These are phyloP conservation scores for Microdochium bolleyi DNA, from an alignment of 2,329 filamentous ascomycete genomes.

Conservation along the genomic window DNA sequence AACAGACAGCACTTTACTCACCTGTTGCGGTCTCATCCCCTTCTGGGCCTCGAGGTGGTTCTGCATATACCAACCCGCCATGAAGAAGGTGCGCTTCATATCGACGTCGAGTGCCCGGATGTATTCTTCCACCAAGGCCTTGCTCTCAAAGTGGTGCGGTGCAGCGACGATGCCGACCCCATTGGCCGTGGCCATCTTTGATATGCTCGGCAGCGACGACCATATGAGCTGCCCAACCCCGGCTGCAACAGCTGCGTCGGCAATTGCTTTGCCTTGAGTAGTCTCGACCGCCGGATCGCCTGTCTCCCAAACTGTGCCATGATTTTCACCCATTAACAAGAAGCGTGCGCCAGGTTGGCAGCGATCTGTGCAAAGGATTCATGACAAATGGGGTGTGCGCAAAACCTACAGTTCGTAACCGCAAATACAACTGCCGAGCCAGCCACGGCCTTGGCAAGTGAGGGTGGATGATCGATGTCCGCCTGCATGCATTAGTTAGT, in stretches of 20 bases:
- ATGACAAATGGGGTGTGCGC: neutral
- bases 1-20: slow-evolving; percentile 10
- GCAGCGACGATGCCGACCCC: slow-evolving; percentile 26
- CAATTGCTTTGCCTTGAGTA: slow-evolving; percentile 34
- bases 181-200: slow-evolving; percentile 26
- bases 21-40: slow-evolving; percentile 14
- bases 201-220: slow-evolving; percentile 33
- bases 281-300: slow-evolving; percentile 22
- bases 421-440: neutral
- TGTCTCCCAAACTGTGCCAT: neutral
- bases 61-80: slow-evolving; percentile 46
- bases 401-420: neutral
- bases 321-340: too few relatives aligned
- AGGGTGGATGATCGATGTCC: neutral
- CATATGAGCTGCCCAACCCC: slow-evolving; percentile 38
- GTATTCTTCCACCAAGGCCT: slow-evolving; percentile 48
- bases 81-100: slow-evolving; percentile 42
- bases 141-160: slow-evolving; percentile 46
- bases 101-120: slow-evolving; percentile 40
- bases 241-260: slow-evolving; percentile 33
- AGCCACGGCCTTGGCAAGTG: neutral
- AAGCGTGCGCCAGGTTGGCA: neutral
- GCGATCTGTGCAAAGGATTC: neutral
- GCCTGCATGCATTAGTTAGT: neutral
- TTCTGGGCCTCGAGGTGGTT: slow-evolving; percentile 30